Evolutionary conservation across 805 yeast genomes (phyloP).

Genomic region (Yarrowia hollandica): DNA sequence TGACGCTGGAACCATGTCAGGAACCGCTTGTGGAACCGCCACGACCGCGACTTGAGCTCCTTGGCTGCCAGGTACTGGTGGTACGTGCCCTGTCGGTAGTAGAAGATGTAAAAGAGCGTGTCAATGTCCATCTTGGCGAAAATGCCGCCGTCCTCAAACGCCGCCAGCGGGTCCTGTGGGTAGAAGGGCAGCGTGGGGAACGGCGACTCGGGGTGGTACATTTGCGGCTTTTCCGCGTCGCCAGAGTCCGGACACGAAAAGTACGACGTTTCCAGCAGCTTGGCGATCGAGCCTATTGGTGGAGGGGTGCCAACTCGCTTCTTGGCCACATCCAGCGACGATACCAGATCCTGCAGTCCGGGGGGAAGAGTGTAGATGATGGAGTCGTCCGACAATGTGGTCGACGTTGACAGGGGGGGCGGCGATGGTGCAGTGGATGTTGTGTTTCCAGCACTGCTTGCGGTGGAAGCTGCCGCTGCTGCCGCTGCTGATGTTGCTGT

Average conservation of each 20-base stretch:
- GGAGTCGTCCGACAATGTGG: slow-evolving; percentile 32
- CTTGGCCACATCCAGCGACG: slow-evolving; percentile 46
- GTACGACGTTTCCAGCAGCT: slow-evolving; percentile 71
- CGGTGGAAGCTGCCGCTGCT: not conserved
- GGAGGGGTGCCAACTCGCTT: slow-evolving; percentile 53
- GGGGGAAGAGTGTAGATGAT: slow-evolving; percentile 41
- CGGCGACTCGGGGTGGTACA: slow-evolving; percentile 73
- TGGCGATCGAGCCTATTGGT: slow-evolving; percentile 54
- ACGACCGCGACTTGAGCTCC: slow-evolving; percentile 75
- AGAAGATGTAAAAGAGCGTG: slow-evolving; percentile 88
- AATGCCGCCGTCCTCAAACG: slow-evolving; percentile 55
- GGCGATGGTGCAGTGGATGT: slow-evolving; percentile 29
- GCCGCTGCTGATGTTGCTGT: not conserved
- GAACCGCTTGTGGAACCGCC: slow-evolving; percentile 73
- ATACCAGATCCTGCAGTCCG: slow-evolving; percentile 45
- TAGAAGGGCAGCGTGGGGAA: slow-evolving; percentile 88
- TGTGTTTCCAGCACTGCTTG: not conserved
- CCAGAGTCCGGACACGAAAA: slow-evolving; percentile 91
- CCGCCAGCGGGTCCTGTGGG: slow-evolving; percentile 72
- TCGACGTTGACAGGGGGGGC: slow-evolving; percentile 34
- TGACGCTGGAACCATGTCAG: slow-evolving; percentile 81
- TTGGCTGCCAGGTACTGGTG: slow-evolving; percentile 76
- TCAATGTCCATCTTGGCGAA: slow-evolving; percentile 77
- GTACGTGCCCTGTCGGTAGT: slow-evolving; percentile 74
- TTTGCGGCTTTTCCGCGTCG: slow-evolving; percentile 81